Evolutionary conservation across 2,329 filamentous ascomycete genomes (phyloP).

Genomic region (Septoria petroselini): DNA sequence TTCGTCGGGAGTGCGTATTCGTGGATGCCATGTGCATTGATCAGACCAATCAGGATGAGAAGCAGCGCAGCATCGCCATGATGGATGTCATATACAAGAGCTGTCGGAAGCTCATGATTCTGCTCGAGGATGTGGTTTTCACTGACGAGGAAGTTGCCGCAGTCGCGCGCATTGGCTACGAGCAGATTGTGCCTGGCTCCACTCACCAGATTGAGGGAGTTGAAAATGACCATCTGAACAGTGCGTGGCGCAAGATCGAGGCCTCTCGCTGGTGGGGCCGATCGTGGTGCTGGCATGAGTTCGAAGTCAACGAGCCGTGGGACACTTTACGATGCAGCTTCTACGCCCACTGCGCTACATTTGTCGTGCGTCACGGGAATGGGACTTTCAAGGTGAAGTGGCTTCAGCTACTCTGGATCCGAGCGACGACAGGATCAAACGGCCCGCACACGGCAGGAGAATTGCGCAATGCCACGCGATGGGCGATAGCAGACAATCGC

Average conservation of each 20-base stretch:
- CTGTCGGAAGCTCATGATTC: neutral
- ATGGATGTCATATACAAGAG: conserved; percentile 1
- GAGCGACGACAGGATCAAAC: neutral
- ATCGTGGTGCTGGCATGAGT: conserved; percentile 7
- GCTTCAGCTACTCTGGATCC: conserved; percentile 1
- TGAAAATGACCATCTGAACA: neutral
- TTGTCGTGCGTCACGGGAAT: neutral
- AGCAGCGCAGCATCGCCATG: neutral
- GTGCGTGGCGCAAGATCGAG: conserved; percentile 6
- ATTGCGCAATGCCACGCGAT: neutral
- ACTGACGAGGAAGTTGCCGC: neutral
- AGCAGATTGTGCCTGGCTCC: neutral
- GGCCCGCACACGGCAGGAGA: neutral
- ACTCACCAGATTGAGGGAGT: neutral
- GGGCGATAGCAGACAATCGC: conserved; percentile 4
- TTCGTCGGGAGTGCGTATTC: neutral
- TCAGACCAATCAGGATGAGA: neutral
- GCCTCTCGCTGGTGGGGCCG: conserved; percentile 4
- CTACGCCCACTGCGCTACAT: conserved; percentile 5
- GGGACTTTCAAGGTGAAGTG: neutral
- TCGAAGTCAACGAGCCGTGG: conserved; percentile 7
- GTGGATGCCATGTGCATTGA: neutral
- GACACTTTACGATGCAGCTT: conserved; percentile 5
- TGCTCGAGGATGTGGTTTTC: neutral
- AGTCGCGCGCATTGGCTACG: neutral